phyloP scores from a whole-genome alignment of 164 flowering plant genomes.

The Chimonanthus praecox region DNA sequence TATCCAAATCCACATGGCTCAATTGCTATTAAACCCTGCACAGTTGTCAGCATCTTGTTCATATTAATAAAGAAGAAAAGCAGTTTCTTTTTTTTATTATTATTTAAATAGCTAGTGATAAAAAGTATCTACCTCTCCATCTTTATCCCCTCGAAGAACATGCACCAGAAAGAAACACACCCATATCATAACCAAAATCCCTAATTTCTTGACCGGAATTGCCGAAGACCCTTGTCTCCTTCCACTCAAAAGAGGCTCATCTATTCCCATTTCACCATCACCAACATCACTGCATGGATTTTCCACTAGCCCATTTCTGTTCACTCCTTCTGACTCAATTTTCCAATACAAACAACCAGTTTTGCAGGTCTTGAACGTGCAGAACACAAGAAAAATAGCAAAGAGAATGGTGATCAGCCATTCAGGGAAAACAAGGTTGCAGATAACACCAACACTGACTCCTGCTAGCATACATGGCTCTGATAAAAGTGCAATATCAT shows the following conservation, averaged over 20 bases:
- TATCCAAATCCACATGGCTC: constrained; percentile 53
- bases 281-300: background rate
- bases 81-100: no score
- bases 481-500: constrained; percentile 52
- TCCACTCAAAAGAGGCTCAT: constrained; percentile 33
- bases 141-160: constrained; percentile 47
- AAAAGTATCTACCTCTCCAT: constrained; percentile 39
- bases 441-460: constrained; percentile 70
- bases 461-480: constrained; percentile 70
- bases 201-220: constrained; percentile 55
- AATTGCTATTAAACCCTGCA: constrained; percentile 42
- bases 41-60: no score
- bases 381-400: constrained; percentile 51
- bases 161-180: constrained; percentile 42
- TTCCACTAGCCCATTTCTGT: constrained; percentile 7
- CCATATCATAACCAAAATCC: constrained; percentile 48
- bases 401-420: constrained; percentile 57
- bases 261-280: constrained; percentile 11
- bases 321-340: constrained; percentile 34
- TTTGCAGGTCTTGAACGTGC: constrained; percentile 50
- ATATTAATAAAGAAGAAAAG: no score
- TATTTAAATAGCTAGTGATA: background rate
- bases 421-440: constrained; percentile 56
- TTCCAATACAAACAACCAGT: constrained; percentile 49
- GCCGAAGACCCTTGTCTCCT: constrained; percentile 6